A percentile compares a stretch with the other conserved stretches of the same genome.
Evolutionary conservation across 768 basidiomycete species (phyloP).

Genomic region (Dentipellis sp.): DNA sequence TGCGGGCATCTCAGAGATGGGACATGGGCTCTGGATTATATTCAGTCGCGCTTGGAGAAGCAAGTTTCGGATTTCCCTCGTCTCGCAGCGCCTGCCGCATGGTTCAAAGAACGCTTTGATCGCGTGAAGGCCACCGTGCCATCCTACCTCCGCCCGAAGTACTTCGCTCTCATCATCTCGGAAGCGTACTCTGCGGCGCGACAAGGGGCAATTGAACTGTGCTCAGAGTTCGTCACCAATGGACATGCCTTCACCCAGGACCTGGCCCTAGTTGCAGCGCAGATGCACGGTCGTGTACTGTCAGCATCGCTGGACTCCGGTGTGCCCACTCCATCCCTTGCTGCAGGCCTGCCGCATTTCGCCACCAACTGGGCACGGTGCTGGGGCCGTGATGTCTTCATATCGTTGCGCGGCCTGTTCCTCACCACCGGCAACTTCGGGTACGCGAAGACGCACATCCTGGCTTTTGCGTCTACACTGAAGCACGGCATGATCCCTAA

Average conservation of each 20-base stretch:
- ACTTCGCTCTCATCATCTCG: conserved; percentile 86
- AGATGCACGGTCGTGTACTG: conserved; percentile 86
- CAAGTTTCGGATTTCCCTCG: conserved; percentile 52
- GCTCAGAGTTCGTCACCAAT: conserved; percentile 74
- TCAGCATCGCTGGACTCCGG: conserved; percentile 83
- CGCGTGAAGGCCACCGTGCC: conserved; percentile 66
- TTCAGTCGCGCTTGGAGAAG: conserved; percentile 58
- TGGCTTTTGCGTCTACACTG: conserved; percentile 86
- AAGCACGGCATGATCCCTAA: conserved; percentile 98
- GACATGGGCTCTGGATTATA: conserved; percentile 89
- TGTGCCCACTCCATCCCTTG: conserved; percentile 67
- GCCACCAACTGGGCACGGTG: conserved; percentile 88
- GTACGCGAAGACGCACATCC: conserved; percentile 81
- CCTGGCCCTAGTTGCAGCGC: conserved; percentile 75
- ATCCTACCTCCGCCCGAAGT: conserved; percentile 89
- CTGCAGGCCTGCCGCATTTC: conserved; percentile 95
- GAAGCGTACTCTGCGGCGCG: conserved; percentile 91
- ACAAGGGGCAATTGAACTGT: conserved; percentile 74
- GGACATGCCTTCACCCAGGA: conserved; percentile 89
- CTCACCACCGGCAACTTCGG: conserved; percentile 85
- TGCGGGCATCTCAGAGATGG: conserved; percentile 84
- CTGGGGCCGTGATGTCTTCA: conserved; percentile 95
- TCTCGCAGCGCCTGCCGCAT: conserved; percentile 61
- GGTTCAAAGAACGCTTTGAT: conserved; percentile 87
- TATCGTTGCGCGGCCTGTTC: conserved; percentile 88